Evolutionary conservation across 2,329 filamentous ascomycete species (phyloP), one percentile per base, ranked within the genome.

Genomic region (Aspergillus quadrilineatus): DNA sequence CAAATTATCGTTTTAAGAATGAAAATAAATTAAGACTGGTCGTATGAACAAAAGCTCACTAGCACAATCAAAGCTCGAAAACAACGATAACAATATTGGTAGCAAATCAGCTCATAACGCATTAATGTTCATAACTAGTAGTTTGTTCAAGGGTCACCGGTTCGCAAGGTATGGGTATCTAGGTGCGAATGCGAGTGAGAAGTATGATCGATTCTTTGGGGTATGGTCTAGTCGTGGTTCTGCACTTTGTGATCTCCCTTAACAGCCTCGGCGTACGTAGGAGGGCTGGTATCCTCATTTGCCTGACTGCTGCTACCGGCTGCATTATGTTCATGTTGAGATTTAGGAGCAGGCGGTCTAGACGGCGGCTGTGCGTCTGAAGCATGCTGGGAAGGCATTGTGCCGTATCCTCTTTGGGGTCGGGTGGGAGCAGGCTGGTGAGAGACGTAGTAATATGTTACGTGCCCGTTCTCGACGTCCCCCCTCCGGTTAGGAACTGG

Each of bases 161-260:
- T 30, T 30, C 50, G 6, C 12, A 28, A 10, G 26, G 42, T 32
- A 37, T 37, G 42, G 50, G 42, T 53, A 53, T 53, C 50, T 41
- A 53, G n/a, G 48, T 50, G 37, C 22, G 8, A 8, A n/a, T 12
- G 26, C 3, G 15, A 22, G 22, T 5, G 15, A 22, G 28, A 32
- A 43, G 12, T 9, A 6, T 28, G 8, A 5, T 22, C 28, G 48
- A 22, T 14, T 41, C 3, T 14, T 30, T n/a, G 41, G 34, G 12
- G 2, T 4, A 32, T 1, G 10, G 22, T 52, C 71, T 80, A 86
- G 58, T 86, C 82, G 56, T 82, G 79, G 15, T 75, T 81, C 81
- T 97, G 94, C 50, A 97, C 81, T 83, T 97, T 97, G 75, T 97
- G 78, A 70, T 97, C 93, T 1, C 90, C 92, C 67, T 87, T 88